phyloP scores from a whole-genome alignment of 2,329 filamentous ascomycete genomes.

The Colletotrichum lini region DNA sequence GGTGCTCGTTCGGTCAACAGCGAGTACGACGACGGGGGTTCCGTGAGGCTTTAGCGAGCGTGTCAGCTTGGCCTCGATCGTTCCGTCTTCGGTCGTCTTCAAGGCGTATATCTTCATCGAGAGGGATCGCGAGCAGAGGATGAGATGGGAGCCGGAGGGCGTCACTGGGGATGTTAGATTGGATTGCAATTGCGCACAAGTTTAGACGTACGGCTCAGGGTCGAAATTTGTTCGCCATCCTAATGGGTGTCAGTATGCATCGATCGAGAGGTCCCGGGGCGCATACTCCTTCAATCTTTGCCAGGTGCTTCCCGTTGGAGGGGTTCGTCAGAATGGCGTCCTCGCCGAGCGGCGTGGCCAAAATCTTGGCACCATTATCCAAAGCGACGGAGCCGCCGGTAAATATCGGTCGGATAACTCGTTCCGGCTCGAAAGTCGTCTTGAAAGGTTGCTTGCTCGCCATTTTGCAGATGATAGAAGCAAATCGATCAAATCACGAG shows the following conservation, averaged over 20 bases:
- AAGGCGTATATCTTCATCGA: constrained; percentile 94
- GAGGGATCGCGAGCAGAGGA: constrained; percentile 94
- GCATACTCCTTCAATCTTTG: constrained; percentile 86
- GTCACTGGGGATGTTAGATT: constrained; percentile 72
- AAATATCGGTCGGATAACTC: constrained; percentile 92
- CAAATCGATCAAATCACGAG: constrained; percentile 20
- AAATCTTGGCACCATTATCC: constrained; percentile 83
- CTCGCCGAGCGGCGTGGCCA: constrained; percentile 92
- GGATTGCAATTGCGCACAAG: not conserved
- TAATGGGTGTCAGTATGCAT: constrained; percentile 53
- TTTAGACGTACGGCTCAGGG: constrained; percentile 49
- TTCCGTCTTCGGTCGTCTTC: constrained; percentile 68
- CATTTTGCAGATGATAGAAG: constrained; percentile 58
- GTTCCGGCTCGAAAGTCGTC: constrained; percentile 89
- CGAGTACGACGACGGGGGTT: constrained; percentile 89
- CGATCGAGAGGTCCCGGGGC: constrained; percentile 33
- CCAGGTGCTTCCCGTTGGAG: constrained; percentile 84
- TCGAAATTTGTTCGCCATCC: constrained; percentile 87
- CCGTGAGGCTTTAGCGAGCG: constrained; percentile 91
- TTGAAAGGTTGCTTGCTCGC: constrained; percentile 76
- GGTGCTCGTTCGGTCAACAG: constrained; percentile 89
- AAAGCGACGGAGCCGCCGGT: constrained; percentile 91
- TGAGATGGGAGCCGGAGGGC: constrained; percentile 87
- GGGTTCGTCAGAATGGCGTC: constrained; percentile 91
- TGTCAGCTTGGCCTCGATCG: constrained; percentile 76